Evolutionary conservation across 2,329 filamentous ascomycete species (phyloP).

Genomic region (Chaetomiaceae sp.): DNA sequence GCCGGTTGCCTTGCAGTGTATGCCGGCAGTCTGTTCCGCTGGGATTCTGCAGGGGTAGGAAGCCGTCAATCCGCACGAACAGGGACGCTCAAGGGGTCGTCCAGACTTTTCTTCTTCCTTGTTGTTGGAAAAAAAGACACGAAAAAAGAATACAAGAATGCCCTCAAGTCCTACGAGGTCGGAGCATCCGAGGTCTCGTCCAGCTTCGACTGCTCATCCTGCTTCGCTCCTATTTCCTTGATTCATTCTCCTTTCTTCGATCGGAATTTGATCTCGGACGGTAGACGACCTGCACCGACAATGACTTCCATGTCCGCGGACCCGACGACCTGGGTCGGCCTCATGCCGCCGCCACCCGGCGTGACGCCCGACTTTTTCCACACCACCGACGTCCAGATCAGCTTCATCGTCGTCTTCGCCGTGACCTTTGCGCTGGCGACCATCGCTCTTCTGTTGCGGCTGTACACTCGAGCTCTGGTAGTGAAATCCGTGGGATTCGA

Average conservation of each 20-base stretch:
- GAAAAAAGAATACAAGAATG: too few relatives aligned
- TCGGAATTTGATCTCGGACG: not conserved
- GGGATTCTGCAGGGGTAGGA: not conserved
- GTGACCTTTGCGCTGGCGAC: constrained; percentile 2
- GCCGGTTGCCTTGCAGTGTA: too few relatives aligned
- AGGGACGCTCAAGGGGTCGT: too few relatives aligned
- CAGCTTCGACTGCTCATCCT: too few relatives aligned
- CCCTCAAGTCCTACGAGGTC: too few relatives aligned
- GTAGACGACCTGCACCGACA: not conserved
- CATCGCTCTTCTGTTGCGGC: not conserved
- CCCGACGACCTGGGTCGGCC: not conserved
- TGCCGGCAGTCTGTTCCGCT: not conserved
- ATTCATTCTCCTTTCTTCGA: not conserved
- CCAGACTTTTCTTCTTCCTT: too few relatives aligned
- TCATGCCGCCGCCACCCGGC: not conserved
- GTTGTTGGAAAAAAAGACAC: too few relatives aligned
- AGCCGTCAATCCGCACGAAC: not conserved
- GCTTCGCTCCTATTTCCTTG: not conserved
- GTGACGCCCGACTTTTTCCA: constrained; percentile 4
- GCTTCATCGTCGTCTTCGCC: constrained; percentile 1
- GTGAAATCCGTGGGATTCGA: constrained; percentile 2
- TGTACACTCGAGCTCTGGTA: not conserved
- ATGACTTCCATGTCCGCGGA: not conserved
- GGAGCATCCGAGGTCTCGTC: too few relatives aligned
- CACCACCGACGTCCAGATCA: not conserved